Base-by-base conservation (phyloP, 2,329 filamentous ascomycete species). In the Epichloe aotearoae region DNA sequence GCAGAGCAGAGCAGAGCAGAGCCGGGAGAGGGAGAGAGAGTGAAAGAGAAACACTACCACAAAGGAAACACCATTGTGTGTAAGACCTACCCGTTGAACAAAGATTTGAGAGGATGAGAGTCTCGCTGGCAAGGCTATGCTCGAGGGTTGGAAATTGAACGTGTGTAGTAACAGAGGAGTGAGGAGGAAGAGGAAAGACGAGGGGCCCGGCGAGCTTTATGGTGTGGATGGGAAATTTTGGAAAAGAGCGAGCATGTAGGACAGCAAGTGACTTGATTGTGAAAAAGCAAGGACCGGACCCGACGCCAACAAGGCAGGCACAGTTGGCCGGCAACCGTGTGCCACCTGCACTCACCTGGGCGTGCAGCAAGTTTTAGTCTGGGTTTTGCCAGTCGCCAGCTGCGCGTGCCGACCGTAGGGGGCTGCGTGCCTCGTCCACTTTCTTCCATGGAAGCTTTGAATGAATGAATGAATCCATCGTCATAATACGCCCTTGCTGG, bases 271-370 rank as follows among this genome's bases (percentile, higher is more conserved):
- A 36, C 19, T 38, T 12, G 20, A 37, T 17, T n/a, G 51, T 52
- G 51, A 43, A 50, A 47, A 50, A 47, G 46, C 46, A 50, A 50
- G 39, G n/a, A 53, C 47, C 46, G 43, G 40, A 5, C 38, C 38
- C n/a, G 23, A 37, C 33, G 30, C 8, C 30, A 47, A 41, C 40
- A 30, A 41, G 52, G 49, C 45, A 53, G 49, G 52, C 38, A 46
- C 48, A 48, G 49, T 33, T 38, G 52, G 20, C 47, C 50, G 39
- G 52, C 49, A 45, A 42, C 39, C 38, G 47, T 40, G 52, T 53
- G 49, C 49, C 52, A 53, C 52, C 52, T 50, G 51, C 51, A 15
- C 19, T 33, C 41, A 44, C 23, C 34, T 36, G 7, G 26, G 26
- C 26, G 8, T 30, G 30, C 30, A 30, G 30, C 30, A 30, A 30